phyloP scores from a whole-genome alignment of 805 yeast species.

The Candida verbasci region DNA sequence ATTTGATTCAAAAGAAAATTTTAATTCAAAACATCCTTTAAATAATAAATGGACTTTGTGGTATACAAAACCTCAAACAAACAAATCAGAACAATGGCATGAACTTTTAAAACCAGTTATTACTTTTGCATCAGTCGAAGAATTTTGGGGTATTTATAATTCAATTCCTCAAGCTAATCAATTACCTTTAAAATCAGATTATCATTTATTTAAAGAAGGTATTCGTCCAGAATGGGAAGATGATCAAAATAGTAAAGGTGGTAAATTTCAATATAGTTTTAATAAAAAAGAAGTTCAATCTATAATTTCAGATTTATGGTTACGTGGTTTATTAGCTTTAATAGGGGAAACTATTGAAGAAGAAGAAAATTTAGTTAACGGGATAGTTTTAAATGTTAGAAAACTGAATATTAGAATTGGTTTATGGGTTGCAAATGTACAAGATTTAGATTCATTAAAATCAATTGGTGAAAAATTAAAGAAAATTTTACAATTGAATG shows the following conservation, averaged over 20 bases:
- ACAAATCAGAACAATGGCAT: constrained; percentile 80
- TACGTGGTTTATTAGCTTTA: constrained; percentile 78
- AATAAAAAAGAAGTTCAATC: constrained; percentile 57
- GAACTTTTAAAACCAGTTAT: constrained; percentile 91
- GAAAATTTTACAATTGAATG: constrained; percentile 72
- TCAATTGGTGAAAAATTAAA: constrained; percentile 85
- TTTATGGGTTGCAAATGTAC: constrained; percentile 88
- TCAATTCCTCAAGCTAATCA: constrained; percentile 89
- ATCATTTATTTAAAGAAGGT: constrained; percentile 90
- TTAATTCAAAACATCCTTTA: constrained; percentile 82
- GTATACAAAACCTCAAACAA: constrained; percentile 92
- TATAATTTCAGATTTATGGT: constrained; percentile 87
- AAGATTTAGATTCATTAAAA: constrained; percentile 55
- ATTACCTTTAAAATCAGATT: constrained; percentile 88
- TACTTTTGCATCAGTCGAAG: constrained; percentile 91
- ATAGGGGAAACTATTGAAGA: constrained; percentile 94
- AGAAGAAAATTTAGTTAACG: constrained; percentile 81
- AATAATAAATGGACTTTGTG: constrained; percentile 92
- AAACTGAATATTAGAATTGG: constrained; percentile 78
- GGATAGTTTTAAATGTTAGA: constrained; percentile 88
- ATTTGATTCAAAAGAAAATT: constrained; percentile 56
- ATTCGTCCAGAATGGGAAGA: constrained; percentile 99
- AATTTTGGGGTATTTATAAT: constrained; percentile 97
- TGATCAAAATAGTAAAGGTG: constrained; percentile 79
- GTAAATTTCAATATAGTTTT: constrained; percentile 78